These are phyloP conservation scores for Arxiozyma slooffiae DNA, from an alignment of 1,139 yeast genomes.

Conservation along the genomic window DNA sequence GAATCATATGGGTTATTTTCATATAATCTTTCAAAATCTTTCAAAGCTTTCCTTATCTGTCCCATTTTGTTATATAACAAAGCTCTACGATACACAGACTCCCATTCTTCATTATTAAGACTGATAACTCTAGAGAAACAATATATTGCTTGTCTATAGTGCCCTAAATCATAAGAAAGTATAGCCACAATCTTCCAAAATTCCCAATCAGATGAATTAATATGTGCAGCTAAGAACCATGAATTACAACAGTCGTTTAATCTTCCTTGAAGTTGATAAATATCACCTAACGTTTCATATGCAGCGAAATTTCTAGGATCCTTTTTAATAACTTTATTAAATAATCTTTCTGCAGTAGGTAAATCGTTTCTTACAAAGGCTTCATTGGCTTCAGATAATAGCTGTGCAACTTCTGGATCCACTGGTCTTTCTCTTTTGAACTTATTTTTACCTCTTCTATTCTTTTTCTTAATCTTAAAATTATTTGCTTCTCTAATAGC, in stretches of 20 bases:
- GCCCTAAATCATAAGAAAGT: conserved; percentile 60
- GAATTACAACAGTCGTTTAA: conserved; percentile 66
- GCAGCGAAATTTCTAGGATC: conserved; percentile 78
- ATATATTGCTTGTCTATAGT: conserved; percentile 68
- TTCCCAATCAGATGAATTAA: conserved; percentile 64
- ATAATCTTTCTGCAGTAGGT: conserved; percentile 54
- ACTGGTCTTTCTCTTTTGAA: conserved; percentile 37
- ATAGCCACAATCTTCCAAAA: conserved; percentile 84
- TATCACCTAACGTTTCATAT: conserved; percentile 76
- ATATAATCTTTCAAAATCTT: conserved; percentile 58
- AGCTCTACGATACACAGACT: conserved; percentile 52
- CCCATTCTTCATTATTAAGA: conserved; percentile 46
- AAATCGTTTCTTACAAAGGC: conserved; percentile 62
- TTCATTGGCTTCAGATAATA: conserved; percentile 67
- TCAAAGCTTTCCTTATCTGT: conserved; percentile 63
- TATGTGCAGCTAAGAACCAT: conserved; percentile 77
- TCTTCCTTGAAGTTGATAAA: conserved; percentile 60
- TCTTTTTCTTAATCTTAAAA: conserved; percentile 42
- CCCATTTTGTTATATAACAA: conserved; percentile 55
- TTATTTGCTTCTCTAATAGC: conserved; percentile 56
- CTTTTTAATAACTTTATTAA: conserved; percentile 62
- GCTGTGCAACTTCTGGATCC: conserved; percentile 60
- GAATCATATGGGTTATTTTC: conserved; percentile 53
- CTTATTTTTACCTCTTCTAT: conserved; percentile 28
- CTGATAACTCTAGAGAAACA: conserved; percentile 70